phyloP scores from a whole-genome alignment of 208 protist genomes.

The Acanthamoeba castellanii region DNA sequence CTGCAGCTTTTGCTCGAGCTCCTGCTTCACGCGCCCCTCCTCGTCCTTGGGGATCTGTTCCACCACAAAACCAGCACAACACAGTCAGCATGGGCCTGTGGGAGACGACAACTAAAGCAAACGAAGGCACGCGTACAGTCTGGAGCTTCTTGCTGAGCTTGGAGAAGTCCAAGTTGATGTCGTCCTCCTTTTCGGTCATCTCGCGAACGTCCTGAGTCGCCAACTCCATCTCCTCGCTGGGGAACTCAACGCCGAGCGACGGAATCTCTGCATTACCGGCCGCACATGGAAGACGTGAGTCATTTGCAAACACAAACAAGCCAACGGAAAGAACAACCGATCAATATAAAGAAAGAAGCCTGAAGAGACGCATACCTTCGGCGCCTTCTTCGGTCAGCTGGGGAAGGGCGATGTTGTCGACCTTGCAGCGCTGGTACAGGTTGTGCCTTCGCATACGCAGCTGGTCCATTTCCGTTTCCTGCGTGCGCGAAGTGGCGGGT shows the following conservation, averaged over 20 bases:
- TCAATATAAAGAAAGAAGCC: too few species aligned
- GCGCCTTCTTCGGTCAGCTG: not conserved
- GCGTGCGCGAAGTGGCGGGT: not conserved
- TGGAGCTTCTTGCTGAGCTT: slow-evolving; percentile 41
- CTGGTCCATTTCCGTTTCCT: slow-evolving; percentile 74
- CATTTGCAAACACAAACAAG: not conserved
- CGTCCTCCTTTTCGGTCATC: slow-evolving; percentile 61
- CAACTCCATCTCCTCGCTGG: slow-evolving; percentile 39
- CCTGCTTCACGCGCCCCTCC: slow-evolving; percentile 30
- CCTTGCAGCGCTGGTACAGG: slow-evolving; percentile 68
- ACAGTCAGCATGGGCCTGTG: too few species aligned
- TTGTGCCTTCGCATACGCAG: slow-evolving; percentile 72
- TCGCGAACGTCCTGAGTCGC: slow-evolving; percentile 33
- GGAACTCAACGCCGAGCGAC: not conserved
- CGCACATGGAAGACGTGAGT: too few species aligned
- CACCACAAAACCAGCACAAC: too few species aligned
- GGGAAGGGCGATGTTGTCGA: slow-evolving; percentile 71
- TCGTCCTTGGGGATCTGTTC: slow-evolving; percentile 45
- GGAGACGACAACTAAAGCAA: too few species aligned
- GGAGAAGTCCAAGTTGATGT: slow-evolving; percentile 73
- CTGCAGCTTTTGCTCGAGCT: slow-evolving; percentile 72
- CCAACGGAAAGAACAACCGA: not conserved
- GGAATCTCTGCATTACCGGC: not conserved
- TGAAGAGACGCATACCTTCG: not conserved
- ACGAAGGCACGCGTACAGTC: not conserved